Conservation (phyloP, 768 basidiomycete species). For the Termitomyces sp. region DNA sequence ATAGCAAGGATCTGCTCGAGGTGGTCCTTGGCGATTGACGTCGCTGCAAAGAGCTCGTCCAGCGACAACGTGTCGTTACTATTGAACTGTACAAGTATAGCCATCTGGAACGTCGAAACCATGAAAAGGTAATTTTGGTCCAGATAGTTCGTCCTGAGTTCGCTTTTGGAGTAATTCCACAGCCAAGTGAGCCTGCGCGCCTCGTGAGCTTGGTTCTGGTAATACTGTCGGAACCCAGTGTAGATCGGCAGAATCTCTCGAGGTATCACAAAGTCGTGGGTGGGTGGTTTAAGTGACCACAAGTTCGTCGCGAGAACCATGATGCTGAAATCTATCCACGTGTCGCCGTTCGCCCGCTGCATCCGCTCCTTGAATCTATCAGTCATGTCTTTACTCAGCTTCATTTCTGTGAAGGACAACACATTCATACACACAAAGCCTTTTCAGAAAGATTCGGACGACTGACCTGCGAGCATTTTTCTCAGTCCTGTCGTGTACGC, state of each 20-base stretch:
- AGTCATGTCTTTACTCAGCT: slow-evolving; percentile 89
- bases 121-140: slow-evolving; percentile 95
- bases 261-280: slow-evolving; percentile 85
- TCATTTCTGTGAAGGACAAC: slow-evolving; percentile 62
- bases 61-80: slow-evolving; percentile 76
- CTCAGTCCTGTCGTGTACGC: slow-evolving; percentile 96
- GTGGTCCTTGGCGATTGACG: slow-evolving; percentile 74
- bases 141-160: slow-evolving; percentile 88
- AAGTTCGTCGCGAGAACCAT: slow-evolving; percentile 95
- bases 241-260: slow-evolving; percentile 82
- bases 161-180: slow-evolving; percentile 98
- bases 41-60: slow-evolving; percentile 74
- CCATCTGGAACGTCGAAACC: slow-evolving; percentile 94
- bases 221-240: slow-evolving; percentile 89
- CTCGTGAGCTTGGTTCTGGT: slow-evolving; percentile 80
- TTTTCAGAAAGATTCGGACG: slow-evolving; percentile 8
- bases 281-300: slow-evolving; percentile 86
- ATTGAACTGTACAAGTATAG: slow-evolving; percentile 93
- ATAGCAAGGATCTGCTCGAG: slow-evolving; percentile 64
- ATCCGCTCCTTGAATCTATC: slow-evolving; percentile 93
- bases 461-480: slow-evolving; percentile 94
- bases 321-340: slow-evolving; percentile 86
- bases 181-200: slow-evolving; percentile 96
- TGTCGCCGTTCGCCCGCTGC: slow-evolving; percentile 78
- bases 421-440: not conserved